phyloP scores from a whole-genome alignment of 2,329 filamentous ascomycete genomes.

The Hypoxylon sp. region DNA sequence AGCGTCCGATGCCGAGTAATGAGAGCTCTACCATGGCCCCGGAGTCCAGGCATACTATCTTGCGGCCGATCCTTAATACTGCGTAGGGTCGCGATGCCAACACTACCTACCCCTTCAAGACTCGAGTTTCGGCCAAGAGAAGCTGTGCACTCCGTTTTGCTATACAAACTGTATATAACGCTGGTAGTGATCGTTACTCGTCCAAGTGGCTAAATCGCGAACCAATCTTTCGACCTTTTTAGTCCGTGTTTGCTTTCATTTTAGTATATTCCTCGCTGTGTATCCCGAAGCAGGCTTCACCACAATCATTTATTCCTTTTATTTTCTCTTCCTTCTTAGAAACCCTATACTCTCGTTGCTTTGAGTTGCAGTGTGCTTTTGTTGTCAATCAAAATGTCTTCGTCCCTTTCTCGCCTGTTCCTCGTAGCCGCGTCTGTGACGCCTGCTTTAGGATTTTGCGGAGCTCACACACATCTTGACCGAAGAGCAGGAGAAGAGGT shows the following conservation, averaged over 20 bases:
- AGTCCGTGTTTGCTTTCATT: conserved; percentile 20
- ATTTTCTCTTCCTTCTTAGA: conserved; percentile 4
- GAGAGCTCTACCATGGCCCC: conserved; percentile 12
- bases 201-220: conserved; percentile 13
- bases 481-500: conserved; percentile 50
- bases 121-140: conserved; percentile 37
- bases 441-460: conserved; percentile 49
- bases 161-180: conserved; percentile 30
- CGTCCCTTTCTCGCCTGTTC: conserved; percentile 38
- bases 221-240: conserved; percentile 27
- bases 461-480: conserved; percentile 50
- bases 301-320: conserved; percentile 1
- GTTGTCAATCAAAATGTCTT: conserved; percentile 38
- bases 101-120: conserved; percentile 27
- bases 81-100: conserved; percentile 34
- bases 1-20: conserved; percentile 6
- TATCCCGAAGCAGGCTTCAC: conserved; percentile 19
- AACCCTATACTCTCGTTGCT: conserved; percentile 1
- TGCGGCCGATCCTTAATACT: conserved; percentile 11
- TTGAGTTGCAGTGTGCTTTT: conserved; percentile 2
- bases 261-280: conserved; percentile 27
- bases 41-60: conserved; percentile 11
- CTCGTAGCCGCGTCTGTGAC: conserved; percentile 46
- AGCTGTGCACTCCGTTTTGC: conserved; percentile 14
- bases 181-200: conserved; percentile 21